Evolutionary conservation across 1,139 yeast species (phyloP).

Genomic region (Zygotorulaspora mrakii): DNA sequence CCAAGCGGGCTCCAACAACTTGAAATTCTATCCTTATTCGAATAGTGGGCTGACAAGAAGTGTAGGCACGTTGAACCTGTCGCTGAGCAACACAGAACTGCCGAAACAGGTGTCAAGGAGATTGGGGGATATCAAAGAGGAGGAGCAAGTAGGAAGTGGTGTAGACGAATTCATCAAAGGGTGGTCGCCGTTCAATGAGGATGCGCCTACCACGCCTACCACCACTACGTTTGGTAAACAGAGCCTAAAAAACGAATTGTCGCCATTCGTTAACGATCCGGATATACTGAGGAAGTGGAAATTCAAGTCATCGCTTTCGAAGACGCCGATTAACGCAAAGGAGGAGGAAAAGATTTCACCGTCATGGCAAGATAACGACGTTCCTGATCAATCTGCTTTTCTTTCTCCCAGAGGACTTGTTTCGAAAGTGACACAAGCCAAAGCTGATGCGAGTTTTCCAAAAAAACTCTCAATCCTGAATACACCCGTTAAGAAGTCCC

Average conservation of each 20-base stretch:
- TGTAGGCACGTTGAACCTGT: conserved; percentile 33
- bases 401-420: conserved; percentile 28
- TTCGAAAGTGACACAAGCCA: conserved; percentile 28
- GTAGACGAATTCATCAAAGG: conserved; percentile 20
- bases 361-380: conserved; percentile 5
- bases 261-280: conserved; percentile 30
- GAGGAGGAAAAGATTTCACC: conserved; percentile 11
- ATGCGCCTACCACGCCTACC: conserved; percentile 16
- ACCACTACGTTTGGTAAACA: conserved; percentile 13
- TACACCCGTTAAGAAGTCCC: conserved; percentile 36
- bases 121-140: conserved; percentile 17
- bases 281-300: conserved; percentile 24
- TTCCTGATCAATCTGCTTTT: conserved; percentile 30
- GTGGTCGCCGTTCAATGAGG: conserved; percentile 31
- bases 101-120: conserved; percentile 7
- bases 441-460: conserved; percentile 19
- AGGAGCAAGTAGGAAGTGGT: conserved; percentile 15
- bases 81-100: conserved; percentile 24
- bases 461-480: conserved; percentile 32
- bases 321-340: conserved; percentile 8
- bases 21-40: conserved; percentile 31
- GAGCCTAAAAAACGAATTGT: conserved; percentile 29
- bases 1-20: conserved; percentile 18
- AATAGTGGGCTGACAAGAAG: conserved; percentile 33
- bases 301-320: conserved; percentile 14